Evolutionary conservation across 164 flowering plant species (phyloP), one percentile per base, ranked within the genome.

Genomic region (Chimonanthus praecox): DNA sequence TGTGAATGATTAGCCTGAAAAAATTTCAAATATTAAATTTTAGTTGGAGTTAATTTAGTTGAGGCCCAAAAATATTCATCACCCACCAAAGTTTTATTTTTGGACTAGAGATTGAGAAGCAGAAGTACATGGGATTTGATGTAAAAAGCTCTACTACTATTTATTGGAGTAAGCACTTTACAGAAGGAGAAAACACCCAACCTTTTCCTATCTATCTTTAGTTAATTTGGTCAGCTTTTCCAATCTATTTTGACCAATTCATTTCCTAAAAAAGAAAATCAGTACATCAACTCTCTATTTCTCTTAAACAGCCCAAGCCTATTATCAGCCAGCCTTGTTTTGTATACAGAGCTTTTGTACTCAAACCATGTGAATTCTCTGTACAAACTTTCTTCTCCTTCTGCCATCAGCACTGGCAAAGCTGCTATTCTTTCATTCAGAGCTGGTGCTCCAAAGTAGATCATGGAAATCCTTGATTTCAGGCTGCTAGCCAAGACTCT

Each of bases 331-430:
- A 94, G 69, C 82, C 85, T 88, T 65, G 96, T 75, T 75, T 84
- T 84, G 76, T 85, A 90, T 3, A 93, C 94, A 33, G 98, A 81
- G 60, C 49, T 80, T 74, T 88, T 94, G 85, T 88, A 94, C 78
- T 94, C 96, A 73, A 46, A 48, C 98, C 98, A 94, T 76, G 97
- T 94, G 88, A 90, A 94, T 67, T 88, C 97, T 49, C 86, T 81
- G 87, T 94, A 94, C 87, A 86, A 77, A 71, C 89, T 88, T 47
- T 92, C 88, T 68, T 89, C 94, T 5, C 86, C 91, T 51, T 82
- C 85, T 62, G 69, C 63, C 83, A 89, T 68, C 0, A 94, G 69
- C 20, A 80, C 73, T 6, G 82, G 68, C 43, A 92, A 75, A 20
- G 96, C 90, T 50, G 78, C 81, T 72, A 94, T 86, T 75, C 77